These are phyloP conservation scores for Ustilago tritici DNA, from an alignment of 1,284 basidiomycete species.

Conservation along the genomic window DNA sequence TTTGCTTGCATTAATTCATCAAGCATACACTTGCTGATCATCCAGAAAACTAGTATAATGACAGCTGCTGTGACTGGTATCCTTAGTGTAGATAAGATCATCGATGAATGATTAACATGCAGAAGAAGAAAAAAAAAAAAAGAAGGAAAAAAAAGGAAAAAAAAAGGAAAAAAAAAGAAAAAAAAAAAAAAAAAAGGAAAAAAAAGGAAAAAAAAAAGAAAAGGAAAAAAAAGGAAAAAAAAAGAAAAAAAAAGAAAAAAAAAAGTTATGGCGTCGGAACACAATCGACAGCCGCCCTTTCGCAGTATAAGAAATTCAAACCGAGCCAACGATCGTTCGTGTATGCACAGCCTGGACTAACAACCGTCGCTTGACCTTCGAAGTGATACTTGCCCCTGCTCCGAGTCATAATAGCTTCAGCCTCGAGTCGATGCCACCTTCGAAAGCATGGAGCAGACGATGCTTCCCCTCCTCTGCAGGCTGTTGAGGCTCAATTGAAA, in stretches of 20 bases:
- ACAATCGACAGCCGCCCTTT: slow-evolving; percentile 5
- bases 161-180: neutral
- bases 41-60: neutral
- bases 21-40: neutral
- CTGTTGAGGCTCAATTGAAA: too few relatives aligned
- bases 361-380: neutral
- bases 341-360: slow-evolving; percentile 8
- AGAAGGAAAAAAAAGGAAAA: neutral
- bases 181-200: neutral
- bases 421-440: neutral
- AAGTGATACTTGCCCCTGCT: neutral
- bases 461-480: too few relatives aligned
- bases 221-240: neutral
- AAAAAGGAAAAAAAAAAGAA: neutral
- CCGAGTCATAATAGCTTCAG: neutral
- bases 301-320: neutral
- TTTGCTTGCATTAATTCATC: neutral
- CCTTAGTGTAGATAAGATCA: neutral
- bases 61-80: neutral
- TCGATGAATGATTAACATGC: slow-evolving; percentile 5
- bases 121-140: neutral
- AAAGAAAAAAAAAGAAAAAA: neutral
- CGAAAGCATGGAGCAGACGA: neutral
- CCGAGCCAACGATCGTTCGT: neutral
- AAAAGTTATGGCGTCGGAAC: slow-evolving; percentile 9